Evolutionary conservation across 495 filamentous ascomycete genomes (phyloP).

Genomic region (Penicillium bialowiezense): DNA sequence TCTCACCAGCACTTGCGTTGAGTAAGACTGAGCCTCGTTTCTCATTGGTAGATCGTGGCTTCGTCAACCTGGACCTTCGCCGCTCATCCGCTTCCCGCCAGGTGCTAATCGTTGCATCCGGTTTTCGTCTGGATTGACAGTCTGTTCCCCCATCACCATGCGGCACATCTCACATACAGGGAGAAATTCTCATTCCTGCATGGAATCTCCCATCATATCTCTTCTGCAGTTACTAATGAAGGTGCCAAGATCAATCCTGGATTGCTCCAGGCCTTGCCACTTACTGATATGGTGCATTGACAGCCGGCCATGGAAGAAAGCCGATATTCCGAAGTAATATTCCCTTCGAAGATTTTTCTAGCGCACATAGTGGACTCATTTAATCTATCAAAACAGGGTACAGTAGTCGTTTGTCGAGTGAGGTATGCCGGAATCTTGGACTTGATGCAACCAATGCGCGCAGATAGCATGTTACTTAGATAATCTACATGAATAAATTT

Average conservation of each 20-base stretch:
- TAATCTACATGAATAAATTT: too few species aligned
- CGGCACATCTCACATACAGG: constrained; percentile 4
- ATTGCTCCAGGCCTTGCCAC: constrained; percentile 1
- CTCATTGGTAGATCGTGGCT: constrained; percentile 20
- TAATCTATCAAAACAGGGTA: too few species aligned
- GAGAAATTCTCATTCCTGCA: background rate
- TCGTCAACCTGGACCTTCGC: constrained; percentile 26
- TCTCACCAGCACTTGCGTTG: constrained; percentile 15
- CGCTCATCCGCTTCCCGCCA: constrained; percentile 31
- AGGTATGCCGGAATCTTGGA: too few species aligned
- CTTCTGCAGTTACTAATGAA: too few species aligned
- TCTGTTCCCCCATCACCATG: background rate
- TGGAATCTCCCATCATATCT: too few species aligned
- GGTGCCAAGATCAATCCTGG: background rate
- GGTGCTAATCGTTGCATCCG: constrained; percentile 11
- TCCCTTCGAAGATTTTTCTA: too few species aligned
- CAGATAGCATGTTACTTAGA: too few species aligned
- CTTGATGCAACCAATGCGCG: too few species aligned
- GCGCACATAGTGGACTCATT: too few species aligned
- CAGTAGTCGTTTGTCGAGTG: too few species aligned
- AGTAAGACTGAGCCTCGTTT: constrained; percentile 6
- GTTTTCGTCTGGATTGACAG: too few species aligned
- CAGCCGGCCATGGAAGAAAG: background rate
- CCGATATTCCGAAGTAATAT: too few species aligned
- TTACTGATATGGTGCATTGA: background rate